These are phyloP conservation scores for Cadophora luteo-olivacea DNA, from an alignment of 2,329 filamentous ascomycete species.

Conservation along the genomic window DNA sequence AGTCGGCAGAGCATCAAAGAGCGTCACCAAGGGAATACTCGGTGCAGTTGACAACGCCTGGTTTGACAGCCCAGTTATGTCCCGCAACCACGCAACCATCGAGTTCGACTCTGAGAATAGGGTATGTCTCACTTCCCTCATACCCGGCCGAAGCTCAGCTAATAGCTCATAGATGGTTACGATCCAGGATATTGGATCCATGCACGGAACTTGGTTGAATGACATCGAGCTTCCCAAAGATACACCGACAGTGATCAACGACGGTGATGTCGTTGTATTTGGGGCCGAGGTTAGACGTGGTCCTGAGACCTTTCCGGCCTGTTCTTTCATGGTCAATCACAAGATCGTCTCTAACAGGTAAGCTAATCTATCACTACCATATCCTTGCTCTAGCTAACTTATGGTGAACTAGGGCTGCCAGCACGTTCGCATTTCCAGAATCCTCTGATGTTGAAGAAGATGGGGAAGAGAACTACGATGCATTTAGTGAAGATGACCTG, in stretches of 20 bases:
- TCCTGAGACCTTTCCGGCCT: constrained; percentile 47
- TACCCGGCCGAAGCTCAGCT: constrained; percentile 24
- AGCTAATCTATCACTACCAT: constrained; percentile 25
- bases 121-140: constrained; percentile 46
- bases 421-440: constrained; percentile 39
- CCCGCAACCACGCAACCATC: constrained; percentile 68
- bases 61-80: constrained; percentile 77
- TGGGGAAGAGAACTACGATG: constrained; percentile 34
- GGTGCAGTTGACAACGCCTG: constrained; percentile 62
- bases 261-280: constrained; percentile 52
- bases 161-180: constrained; percentile 48
- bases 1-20: constrained; percentile 56
- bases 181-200: constrained; percentile 62
- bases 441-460: constrained; percentile 43
- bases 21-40: constrained; percentile 51
- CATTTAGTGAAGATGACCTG: constrained; percentile 38
- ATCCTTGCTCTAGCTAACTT: constrained; percentile 18
- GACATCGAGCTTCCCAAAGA: constrained; percentile 48
- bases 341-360: constrained; percentile 40
- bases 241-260: constrained; percentile 41
- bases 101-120: constrained; percentile 51
- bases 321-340: constrained; percentile 39
- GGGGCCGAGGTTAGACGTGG: constrained; percentile 57
- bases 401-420: constrained; percentile 26
- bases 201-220: constrained; percentile 67